phyloP scores from a whole-genome alignment of 768 basidiomycete species.

The Podaxis sp. region DNA sequence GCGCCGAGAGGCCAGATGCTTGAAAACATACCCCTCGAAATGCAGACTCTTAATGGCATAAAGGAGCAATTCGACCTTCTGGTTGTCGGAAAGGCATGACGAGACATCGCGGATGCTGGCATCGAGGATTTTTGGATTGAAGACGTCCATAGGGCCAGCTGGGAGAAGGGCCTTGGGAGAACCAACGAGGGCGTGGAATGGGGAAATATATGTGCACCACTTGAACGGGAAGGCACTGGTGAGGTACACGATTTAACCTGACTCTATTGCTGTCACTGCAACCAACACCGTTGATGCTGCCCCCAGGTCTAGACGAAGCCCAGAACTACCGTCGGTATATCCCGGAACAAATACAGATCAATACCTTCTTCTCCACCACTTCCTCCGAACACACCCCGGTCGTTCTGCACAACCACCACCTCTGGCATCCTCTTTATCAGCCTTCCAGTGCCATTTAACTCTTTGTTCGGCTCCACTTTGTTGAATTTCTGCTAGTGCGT shows the following conservation, averaged over 20 bases:
- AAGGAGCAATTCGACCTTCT: conserved; percentile 71
- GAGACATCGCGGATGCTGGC: conserved; percentile 73
- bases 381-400: background rate
- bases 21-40: conserved; percentile 54
- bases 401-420: background rate
- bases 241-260: conserved; percentile 10
- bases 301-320: background rate
- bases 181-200: background rate
- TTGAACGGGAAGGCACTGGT: conserved; percentile 1
- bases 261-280: conserved; percentile 9
- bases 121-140: conserved; percentile 77
- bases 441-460: background rate
- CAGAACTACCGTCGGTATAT: conserved; percentile 7
- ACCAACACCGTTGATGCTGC: background rate
- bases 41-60: conserved; percentile 84
- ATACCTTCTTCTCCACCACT: background rate
- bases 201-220: conserved; percentile 12
- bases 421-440: background rate
- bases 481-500: background rate
- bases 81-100: conserved; percentile 53
- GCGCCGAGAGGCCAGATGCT: background rate
- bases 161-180: background rate
- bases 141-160: conserved; percentile 52
- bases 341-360: conserved; percentile 11
- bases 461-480: background rate